phyloP scores from a whole-genome alignment of 2,329 filamentous ascomycete species.

The Chalaropsis ovoidea region DNA sequence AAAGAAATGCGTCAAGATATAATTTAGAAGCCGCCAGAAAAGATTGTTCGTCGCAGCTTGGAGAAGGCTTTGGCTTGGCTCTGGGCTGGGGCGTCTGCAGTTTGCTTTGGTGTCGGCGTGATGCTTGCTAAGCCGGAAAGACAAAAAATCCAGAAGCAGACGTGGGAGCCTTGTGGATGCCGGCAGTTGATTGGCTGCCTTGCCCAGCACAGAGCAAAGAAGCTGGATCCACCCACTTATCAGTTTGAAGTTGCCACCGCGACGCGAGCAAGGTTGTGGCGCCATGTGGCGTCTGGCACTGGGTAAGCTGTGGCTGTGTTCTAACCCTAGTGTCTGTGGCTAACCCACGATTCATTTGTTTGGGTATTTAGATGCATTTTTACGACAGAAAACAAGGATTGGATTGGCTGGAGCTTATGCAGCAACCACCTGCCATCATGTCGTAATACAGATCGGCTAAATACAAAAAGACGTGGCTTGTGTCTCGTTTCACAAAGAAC shows the following conservation, averaged over 20 bases:
- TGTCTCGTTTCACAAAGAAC: slow-evolving; percentile 10
- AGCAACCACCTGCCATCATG: not conserved
- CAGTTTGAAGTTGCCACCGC: slow-evolving; percentile 1
- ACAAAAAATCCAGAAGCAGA: not conserved
- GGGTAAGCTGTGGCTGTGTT: too few relatives aligned
- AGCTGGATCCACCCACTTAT: not conserved
- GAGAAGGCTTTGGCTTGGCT: too few relatives aligned
- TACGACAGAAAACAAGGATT: not conserved
- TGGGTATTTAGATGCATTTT: too few relatives aligned
- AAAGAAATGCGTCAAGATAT: not conserved
- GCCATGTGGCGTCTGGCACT: not conserved
- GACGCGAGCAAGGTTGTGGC: not conserved
- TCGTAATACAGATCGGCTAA: slow-evolving; percentile 5
- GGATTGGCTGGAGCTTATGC: slow-evolving; percentile 4
- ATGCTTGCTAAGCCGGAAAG: not conserved
- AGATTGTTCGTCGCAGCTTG: too few relatives aligned
- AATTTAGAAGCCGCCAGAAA: not conserved
- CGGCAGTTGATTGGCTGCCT: not conserved
- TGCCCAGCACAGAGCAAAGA: not conserved
- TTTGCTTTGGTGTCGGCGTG: not conserved
- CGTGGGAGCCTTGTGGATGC: not conserved
- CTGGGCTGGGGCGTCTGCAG: too few relatives aligned
- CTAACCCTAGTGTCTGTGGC: not conserved
- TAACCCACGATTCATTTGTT: not conserved
- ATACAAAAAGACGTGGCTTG: not conserved